Percentiles rank a stretch among this genome's conserved stretches.
phyloP scores from a whole-genome alignment of 2,329 filamentous ascomycete species.

The Aspergillus sp. region DNA sequence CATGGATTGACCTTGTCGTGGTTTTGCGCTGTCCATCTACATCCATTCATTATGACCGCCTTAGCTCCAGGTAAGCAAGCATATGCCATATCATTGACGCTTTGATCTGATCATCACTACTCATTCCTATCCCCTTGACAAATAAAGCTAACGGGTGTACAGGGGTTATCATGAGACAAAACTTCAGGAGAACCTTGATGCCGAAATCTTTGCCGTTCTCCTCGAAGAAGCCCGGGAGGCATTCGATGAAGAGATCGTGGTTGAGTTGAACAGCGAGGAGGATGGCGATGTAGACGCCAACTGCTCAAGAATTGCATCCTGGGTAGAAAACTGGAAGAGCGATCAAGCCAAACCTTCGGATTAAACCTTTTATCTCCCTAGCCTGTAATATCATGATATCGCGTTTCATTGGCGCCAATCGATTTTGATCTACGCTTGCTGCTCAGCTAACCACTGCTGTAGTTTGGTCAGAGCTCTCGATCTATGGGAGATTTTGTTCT shows the following conservation, averaged over 20 bases:
- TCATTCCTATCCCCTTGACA: not conserved
- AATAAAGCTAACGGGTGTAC: conserved; percentile 13
- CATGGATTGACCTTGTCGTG: conserved; percentile 93
- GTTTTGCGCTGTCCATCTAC: conserved; percentile 81
- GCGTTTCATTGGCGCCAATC: not conserved
- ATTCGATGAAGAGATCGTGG: conserved; percentile 84
- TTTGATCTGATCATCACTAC: not conserved
- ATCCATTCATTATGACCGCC: conserved; percentile 78
- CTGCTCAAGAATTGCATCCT: conserved; percentile 78
- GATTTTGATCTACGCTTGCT: conserved; percentile 25
- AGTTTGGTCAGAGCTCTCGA: conserved; percentile 85
- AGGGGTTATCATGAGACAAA: conserved; percentile 85
- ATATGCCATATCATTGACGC: not conserved
- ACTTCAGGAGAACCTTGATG: conserved; percentile 93
- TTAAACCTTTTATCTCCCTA: conserved; percentile 23
- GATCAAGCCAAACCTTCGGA: conserved; percentile 37
- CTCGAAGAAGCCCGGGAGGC: conserved; percentile 86
- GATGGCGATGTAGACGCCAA: conserved; percentile 87
- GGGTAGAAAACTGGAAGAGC: conserved; percentile 82
- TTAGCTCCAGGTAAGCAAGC: conserved; percentile 66
- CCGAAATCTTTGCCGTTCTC: conserved; percentile 96
- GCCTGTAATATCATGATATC: conserved; percentile 2
- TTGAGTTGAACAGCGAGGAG: conserved; percentile 82
- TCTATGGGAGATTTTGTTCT: conserved; percentile 91
- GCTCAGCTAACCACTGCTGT: conserved; percentile 73